A percentile compares a stretch with the other conserved stretches of the same genome.
Evolutionary conservation across 257 asterid species (phyloP).

Genomic region (Solanum sejunctum): DNA sequence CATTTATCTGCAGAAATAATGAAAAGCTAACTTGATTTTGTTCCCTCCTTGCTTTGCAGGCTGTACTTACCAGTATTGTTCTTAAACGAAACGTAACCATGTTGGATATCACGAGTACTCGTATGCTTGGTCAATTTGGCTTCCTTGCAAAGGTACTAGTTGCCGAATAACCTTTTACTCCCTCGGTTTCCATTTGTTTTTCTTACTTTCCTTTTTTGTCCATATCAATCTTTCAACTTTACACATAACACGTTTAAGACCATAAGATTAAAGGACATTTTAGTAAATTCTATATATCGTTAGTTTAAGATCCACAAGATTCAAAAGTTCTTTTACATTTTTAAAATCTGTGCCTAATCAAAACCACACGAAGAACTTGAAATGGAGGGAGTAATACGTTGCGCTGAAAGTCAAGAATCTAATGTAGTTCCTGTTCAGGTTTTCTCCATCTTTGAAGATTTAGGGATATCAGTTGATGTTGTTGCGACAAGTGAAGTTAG

Average conservation of each 20-base stretch:
- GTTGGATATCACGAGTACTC: slow-evolving; percentile 85
- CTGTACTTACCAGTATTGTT: slow-evolving; percentile 85
- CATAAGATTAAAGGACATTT: no score
- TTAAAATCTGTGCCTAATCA: neutral
- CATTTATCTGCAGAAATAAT: neutral
- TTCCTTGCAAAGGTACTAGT: slow-evolving; percentile 76
- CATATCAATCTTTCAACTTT: no score
- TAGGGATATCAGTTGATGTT: slow-evolving; percentile 93
- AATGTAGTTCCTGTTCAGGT: slow-evolving; percentile 34
- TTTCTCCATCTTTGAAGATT: slow-evolving; percentile 72
- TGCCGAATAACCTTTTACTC: neutral
- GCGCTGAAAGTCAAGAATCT: neutral
- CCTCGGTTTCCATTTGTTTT: neutral
- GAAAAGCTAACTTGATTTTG: neutral
- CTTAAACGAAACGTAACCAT: slow-evolving; percentile 81
- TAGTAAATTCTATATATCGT: neutral
- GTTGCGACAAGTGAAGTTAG: slow-evolving; percentile 96
- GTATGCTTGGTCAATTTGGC: slow-evolving; percentile 92
- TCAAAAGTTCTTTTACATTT: neutral
- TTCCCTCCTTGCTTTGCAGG: slow-evolving; percentile 30
- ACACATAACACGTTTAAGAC: no score
- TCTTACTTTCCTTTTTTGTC: neutral
- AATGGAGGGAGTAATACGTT: neutral
- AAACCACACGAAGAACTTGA: neutral
- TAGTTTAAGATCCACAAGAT: neutral